Conservation (phyloP, 2,329 filamentous ascomycete genomes). For the Neoascochyta sp. region DNA sequence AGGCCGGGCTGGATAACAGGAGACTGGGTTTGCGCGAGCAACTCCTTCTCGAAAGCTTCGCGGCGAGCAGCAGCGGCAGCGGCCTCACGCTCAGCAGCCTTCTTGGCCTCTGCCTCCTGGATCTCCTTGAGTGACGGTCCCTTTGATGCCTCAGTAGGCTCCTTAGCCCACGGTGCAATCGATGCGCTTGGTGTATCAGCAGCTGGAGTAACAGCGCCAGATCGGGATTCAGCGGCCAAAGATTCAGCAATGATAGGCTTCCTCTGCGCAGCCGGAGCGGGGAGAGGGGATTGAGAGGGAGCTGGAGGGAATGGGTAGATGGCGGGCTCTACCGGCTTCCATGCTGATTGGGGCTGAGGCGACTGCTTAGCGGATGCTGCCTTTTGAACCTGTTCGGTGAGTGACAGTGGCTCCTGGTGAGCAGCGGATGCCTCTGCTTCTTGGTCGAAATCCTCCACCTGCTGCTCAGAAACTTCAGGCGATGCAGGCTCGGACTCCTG, state of each 20-base stretch:
- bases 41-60: slow-evolving; percentile 75
- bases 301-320: slow-evolving; percentile 76
- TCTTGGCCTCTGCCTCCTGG: slow-evolving; percentile 89
- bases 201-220: slow-evolving; percentile 73
- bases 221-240: slow-evolving; percentile 61
- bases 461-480: slow-evolving; percentile 15
- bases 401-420: slow-evolving; percentile 58
- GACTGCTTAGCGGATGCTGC: slow-evolving; percentile 61
- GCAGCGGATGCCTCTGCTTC: slow-evolving; percentile 7
- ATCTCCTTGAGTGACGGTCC: slow-evolving; percentile 95
- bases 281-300: slow-evolving; percentile 74
- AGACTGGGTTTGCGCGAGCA: slow-evolving; percentile 59
- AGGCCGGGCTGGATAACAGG: slow-evolving; percentile 68
- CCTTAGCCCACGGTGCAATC: slow-evolving; percentile 92
- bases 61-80: slow-evolving; percentile 72
- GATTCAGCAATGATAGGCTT: slow-evolving; percentile 80
- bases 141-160: slow-evolving; percentile 67
- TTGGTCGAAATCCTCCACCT: slow-evolving; percentile 12
- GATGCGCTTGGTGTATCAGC: slow-evolving; percentile 64
- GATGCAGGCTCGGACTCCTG: slow-evolving; percentile 17
- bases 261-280: slow-evolving; percentile 83
- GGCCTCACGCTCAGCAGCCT: slow-evolving; percentile 85
- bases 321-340: slow-evolving; percentile 63
- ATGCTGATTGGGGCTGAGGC: slow-evolving; percentile 52
- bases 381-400: slow-evolving; percentile 82